Base-by-base conservation (phyloP, 768 basidiomycete species). In the Auriculariales sp. region DNA sequence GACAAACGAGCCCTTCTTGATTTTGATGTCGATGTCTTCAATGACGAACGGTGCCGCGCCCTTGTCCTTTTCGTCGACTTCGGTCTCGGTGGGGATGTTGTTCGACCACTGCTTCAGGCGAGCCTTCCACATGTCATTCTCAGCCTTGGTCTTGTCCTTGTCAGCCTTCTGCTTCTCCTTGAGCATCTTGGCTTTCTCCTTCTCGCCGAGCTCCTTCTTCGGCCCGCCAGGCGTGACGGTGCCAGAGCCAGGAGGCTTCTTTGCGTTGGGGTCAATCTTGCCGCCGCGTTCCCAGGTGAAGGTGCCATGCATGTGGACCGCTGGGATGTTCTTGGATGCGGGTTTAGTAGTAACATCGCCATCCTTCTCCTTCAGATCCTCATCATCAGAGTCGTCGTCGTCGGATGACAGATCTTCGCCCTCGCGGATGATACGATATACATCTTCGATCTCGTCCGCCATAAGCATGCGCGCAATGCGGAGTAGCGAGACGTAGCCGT, bases 1-100 rank as follows among this genome's bases (percentile, higher is more conserved):
- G 4, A 84, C 69, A 28, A 86, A 76, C 29, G 79, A 65, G 15
- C 83, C 83, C 52, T 63, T 68, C 2, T 68, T 68, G 30, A 79
- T 59, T 36, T 58, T 57, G 24, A 81, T 52, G 50, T 71, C 66
- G 47, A 81, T 57, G 51, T 69, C 62, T 36, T 63, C 66, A 39
- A 81, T 57, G 47, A 68, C 64, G 52, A 80, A 81, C 0, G 77
- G 77, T 49, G 52, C 49, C 31, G 57, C 48, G 12, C 49, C 50
- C 22, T 50, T 51, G 15, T 33, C 45, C 9, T 44, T 17, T 12
- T 25, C 46, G 36, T 27, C 25, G 19, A 44, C 24, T 10, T 19
- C 35, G 17, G 48, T 45, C 7, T 19, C 32, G 22, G 51, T 48
- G 5, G 51, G 51, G 4, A 47, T 30, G 32, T 27, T 25, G 19